phyloP scores from a whole-genome alignment of 495 filamentous ascomycete genomes.

The Geoglossum glabrum region DNA sequence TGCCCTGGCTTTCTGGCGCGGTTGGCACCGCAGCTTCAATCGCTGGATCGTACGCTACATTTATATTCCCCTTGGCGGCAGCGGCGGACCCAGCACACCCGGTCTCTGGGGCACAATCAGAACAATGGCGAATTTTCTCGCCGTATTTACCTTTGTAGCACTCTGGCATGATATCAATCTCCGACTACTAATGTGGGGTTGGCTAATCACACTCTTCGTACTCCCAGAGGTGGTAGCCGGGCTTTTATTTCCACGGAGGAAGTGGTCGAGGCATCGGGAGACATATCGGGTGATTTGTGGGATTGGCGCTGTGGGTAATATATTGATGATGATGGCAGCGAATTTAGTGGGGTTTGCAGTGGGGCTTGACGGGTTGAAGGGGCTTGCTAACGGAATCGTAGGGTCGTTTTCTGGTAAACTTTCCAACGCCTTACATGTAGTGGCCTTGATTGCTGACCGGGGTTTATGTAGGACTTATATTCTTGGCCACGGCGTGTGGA shows the following conservation, averaged over 20 bases:
- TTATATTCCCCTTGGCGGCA: conserved; percentile 77
- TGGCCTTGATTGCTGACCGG: neutral
- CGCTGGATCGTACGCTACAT: conserved; percentile 88
- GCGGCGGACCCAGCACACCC: conserved; percentile 16
- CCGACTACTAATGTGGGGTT: conserved; percentile 87
- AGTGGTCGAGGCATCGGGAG: conserved; percentile 46
- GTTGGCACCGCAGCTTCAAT: conserved; percentile 89
- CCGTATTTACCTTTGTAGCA: conserved; percentile 94
- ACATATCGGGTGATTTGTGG: conserved; percentile 64
- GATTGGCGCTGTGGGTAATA: conserved; percentile 66
- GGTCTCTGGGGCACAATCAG: conserved; percentile 23
- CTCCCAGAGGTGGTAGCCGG: conserved; percentile 62
- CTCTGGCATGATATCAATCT: conserved; percentile 96
- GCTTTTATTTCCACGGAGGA: conserved; percentile 45
- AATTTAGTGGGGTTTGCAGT: conserved; percentile 92
- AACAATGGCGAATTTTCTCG: conserved; percentile 46
- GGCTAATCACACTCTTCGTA: conserved; percentile 86
- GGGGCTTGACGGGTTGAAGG: conserved; percentile 69
- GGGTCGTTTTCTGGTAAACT: conserved; percentile 42
- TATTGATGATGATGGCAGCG: conserved; percentile 89
- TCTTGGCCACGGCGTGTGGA: conserved; percentile 45
- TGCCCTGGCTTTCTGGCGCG: conserved; percentile 81
- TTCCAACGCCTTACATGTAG: neutral
- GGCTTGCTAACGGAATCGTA: conserved; percentile 51
- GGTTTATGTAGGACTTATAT: conserved; percentile 35